phyloP scores from a whole-genome alignment of 1,284 basidiomycete species.

The Apiotrichum akiyoshidainum region DNA sequence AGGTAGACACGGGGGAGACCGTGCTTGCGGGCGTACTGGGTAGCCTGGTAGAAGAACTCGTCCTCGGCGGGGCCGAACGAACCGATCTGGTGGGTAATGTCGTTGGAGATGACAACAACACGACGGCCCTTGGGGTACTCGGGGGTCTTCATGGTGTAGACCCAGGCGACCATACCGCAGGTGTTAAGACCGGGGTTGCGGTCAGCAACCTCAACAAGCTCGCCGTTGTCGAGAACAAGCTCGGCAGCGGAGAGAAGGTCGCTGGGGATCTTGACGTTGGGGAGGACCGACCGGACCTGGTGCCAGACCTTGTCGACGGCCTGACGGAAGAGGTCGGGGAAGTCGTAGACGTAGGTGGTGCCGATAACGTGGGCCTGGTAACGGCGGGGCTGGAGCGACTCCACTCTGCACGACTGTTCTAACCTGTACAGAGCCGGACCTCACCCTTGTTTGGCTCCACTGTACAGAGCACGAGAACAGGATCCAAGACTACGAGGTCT shows the following conservation, averaged over 20 bases:
- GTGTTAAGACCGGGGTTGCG: constrained; percentile 89
- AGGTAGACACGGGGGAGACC: constrained; percentile 94
- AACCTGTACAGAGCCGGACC: too few species aligned
- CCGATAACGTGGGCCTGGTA: constrained; percentile 99
- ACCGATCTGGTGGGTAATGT: constrained; percentile 98
- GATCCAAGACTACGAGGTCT: too few species aligned
- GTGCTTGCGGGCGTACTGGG: constrained; percentile 82
- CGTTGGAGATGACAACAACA: constrained; percentile 90
- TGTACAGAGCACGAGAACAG: too few species aligned
- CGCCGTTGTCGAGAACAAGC: constrained; percentile 86
- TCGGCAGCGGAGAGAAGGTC: constrained; percentile 78
- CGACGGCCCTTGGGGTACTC: constrained; percentile 88
- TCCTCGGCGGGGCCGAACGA: constrained; percentile 96
- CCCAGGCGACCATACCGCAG: constrained; percentile 98
- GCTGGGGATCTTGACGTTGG: constrained; percentile 70
- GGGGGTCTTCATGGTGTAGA: constrained; percentile 87
- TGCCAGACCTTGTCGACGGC: constrained; percentile 91
- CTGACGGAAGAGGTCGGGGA: constrained; percentile 97
- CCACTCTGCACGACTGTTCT: constrained; percentile 42
- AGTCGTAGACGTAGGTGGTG: constrained; percentile 98
- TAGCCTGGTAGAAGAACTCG: constrained; percentile 92
- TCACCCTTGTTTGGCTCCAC: too few species aligned
- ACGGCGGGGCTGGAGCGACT: constrained; percentile 97
- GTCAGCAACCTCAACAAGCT: constrained; percentile 76
- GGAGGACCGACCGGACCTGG: constrained; percentile 63